Evolutionary conservation across 768 basidiomycete genomes (phyloP).

Genomic region (Polyporus arcularius): DNA sequence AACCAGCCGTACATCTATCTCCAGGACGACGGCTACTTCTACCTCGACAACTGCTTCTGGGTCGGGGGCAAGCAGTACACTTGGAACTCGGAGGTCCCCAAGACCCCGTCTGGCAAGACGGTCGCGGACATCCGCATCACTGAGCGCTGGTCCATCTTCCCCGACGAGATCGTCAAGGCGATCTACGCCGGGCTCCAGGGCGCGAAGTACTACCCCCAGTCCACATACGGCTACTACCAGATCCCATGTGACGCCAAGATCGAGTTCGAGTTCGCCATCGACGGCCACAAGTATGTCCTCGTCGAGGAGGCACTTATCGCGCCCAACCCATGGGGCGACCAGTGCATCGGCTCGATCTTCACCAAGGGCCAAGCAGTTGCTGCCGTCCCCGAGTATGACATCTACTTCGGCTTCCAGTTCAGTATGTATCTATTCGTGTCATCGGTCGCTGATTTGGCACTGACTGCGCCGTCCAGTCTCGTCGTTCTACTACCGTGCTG

Average conservation of each 20-base stretch:
- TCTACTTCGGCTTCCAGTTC: slow-evolving; percentile 16
- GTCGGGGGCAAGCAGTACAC: slow-evolving; percentile 3
- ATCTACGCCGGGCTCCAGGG: slow-evolving; percentile 11
- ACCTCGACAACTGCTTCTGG: slow-evolving; percentile 12
- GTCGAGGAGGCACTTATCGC: slow-evolving; percentile 9
- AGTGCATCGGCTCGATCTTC: slow-evolving; percentile 20
- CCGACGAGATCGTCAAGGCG: slow-evolving; percentile 6
- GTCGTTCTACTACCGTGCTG: slow-evolving; percentile 17
- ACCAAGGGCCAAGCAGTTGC: slow-evolving; percentile 3
- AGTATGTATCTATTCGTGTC: neutral
- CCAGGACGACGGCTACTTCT: slow-evolving; percentile 12
- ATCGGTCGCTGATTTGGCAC: neutral
- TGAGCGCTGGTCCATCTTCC: slow-evolving; percentile 9
- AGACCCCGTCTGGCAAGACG: slow-evolving; percentile 1
- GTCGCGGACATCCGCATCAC: slow-evolving; percentile 3
- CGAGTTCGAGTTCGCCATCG: slow-evolving; percentile 13
- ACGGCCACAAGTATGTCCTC: slow-evolving; percentile 10
- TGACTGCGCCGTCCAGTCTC: slow-evolving; percentile 5
- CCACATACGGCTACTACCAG: slow-evolving; percentile 14
- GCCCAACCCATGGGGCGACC: slow-evolving; percentile 17
- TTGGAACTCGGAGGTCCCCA: slow-evolving; percentile 1
- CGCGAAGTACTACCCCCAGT: slow-evolving; percentile 7
- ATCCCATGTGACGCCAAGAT: slow-evolving; percentile 12
- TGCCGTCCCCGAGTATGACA: slow-evolving; percentile 3
- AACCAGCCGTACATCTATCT: slow-evolving; percentile 5